Base-by-base conservation (phyloP, 225 moss, liverwort and hornwort species). In the Straminergon stramineum region DNA sequence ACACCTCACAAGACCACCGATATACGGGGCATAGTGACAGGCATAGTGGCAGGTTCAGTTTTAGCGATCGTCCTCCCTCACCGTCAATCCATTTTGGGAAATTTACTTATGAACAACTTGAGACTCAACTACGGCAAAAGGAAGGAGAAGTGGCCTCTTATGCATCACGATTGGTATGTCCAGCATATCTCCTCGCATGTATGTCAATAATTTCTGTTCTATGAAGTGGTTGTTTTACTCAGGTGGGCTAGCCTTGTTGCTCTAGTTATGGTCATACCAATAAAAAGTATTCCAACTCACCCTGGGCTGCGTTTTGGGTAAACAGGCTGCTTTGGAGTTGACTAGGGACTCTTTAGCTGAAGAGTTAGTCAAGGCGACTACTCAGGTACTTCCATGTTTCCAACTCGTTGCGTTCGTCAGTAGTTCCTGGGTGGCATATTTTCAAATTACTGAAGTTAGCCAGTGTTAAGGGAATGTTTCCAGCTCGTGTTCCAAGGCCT, bases 121-220 rank as follows among this genome's bases (percentile, higher is more conserved):
- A 99, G 92, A 87, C 89, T 88, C 99, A 97, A 61, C 71, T 99
- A 65, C 95, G 99, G 63, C 97, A 96, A 78, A 99, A 97, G 90
- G 99, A 99, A 92, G 99, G 99, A 85, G 99, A 99, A 92, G 90
- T 99, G 84, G 92, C 94, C 90, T 99, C 99, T 74, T 99, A 95
- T 89, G 93, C 96, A 89, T 92, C 96, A 84, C 97, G 99, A 89
- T 86, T 99, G 97, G 99, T 99, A 97, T 85, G 88, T 91, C 75
- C 37, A 78, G 79, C 87, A 61, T 60, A 48, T 83, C 45, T 84
- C 79, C 20, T 84, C 86, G 82, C 73, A 30, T 65, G 79, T 74
- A 69, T 84, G 30, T 70, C 53, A 75, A 82, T 45, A 57, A 43
- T 60, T 85, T 92, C 10, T 90, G 79, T 66, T 57, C 69, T 39